Conservation (phyloP, 2,329 filamentous ascomycete genomes). For the Fusarium sp. region DNA sequence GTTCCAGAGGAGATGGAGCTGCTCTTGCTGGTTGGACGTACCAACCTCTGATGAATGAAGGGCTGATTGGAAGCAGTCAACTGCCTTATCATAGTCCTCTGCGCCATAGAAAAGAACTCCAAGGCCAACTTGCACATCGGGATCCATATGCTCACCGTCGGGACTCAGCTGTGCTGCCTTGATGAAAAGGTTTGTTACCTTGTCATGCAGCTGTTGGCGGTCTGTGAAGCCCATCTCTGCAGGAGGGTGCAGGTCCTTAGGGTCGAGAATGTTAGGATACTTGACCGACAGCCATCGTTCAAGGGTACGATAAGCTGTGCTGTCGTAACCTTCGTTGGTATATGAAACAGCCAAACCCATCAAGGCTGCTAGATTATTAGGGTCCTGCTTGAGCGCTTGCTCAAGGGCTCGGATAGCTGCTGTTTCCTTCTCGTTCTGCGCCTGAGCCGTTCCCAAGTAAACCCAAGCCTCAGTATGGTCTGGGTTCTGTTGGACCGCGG, state of each 20-base stretch:
- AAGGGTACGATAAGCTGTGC: slow-evolving; percentile 93
- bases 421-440: slow-evolving; percentile 98
- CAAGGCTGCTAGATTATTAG: slow-evolving; percentile 86
- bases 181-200: slow-evolving; percentile 92
- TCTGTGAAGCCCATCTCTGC: slow-evolving; percentile 96
- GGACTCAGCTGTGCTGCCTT: slow-evolving; percentile 91
- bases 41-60: slow-evolving; percentile 88
- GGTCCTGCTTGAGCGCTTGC: slow-evolving; percentile 88
- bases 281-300: slow-evolving; percentile 97
- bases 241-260: slow-evolving; percentile 76
- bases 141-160: slow-evolving; percentile 94
- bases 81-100: slow-evolving; percentile 97
- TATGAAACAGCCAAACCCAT: slow-evolving; percentile 98
- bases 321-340: slow-evolving; percentile 98
- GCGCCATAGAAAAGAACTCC: slow-evolving; percentile 98
- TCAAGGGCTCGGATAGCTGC: slow-evolving; percentile 95
- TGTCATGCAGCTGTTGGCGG: slow-evolving; percentile 87
- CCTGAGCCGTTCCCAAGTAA: slow-evolving; percentile 89
- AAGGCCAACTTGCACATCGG: slow-evolving; percentile 96
- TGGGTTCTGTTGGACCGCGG: slow-evolving; percentile 90
- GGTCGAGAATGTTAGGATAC: slow-evolving; percentile 85
- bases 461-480: slow-evolving; percentile 94
- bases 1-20: slow-evolving; percentile 97
- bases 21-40: slow-evolving; percentile 83
- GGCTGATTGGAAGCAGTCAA: slow-evolving; percentile 96